Conservation (phyloP, 2,329 filamentous ascomycete genomes). For the Fusarium sp. region DNA sequence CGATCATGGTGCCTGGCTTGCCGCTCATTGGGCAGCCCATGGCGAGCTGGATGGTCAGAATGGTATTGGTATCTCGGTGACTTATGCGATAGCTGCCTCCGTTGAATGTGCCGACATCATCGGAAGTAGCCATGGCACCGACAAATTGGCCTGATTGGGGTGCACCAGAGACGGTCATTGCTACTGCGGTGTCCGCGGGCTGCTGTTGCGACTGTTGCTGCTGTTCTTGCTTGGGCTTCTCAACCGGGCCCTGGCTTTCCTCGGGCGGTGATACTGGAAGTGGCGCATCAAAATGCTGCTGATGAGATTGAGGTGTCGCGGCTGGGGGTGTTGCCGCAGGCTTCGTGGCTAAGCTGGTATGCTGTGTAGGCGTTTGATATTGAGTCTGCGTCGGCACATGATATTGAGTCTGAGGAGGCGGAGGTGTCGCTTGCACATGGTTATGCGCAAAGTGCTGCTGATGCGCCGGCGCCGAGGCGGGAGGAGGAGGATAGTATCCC, state of each 20-base stretch:
- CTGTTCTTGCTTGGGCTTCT: conserved; percentile 43
- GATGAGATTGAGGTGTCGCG: conserved; percentile 35
- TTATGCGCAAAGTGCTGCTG: conserved; percentile 40
- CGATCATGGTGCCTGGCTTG: conserved; percentile 90
- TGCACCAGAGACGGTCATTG: conserved; percentile 51
- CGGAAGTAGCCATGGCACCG: conserved; percentile 69
- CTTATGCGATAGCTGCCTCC: conserved; percentile 93
- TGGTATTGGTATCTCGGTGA: conserved; percentile 89
- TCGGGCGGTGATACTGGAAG: conserved; percentile 40
- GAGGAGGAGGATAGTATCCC: conserved; percentile 38
- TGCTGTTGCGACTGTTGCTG: conserved; percentile 27
- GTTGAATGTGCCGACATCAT: conserved; percentile 97
- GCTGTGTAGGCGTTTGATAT: conserved; percentile 41
- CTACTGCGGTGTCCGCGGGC: conserved; percentile 42
- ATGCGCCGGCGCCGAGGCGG: conserved; percentile 34
- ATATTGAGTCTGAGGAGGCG: conserved; percentile 38
- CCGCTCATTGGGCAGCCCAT: conserved; percentile 84
- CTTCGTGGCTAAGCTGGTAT: conserved; percentile 32
- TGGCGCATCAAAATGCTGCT: conserved; percentile 43
- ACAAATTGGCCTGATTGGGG: conserved; percentile 65
- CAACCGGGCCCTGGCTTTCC: conserved; percentile 41
- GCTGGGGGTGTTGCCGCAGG: conserved; percentile 38
- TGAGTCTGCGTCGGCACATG: conserved; percentile 33
- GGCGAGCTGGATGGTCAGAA: conserved; percentile 88
- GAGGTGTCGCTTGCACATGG: conserved; percentile 38